A percentile compares a stretch with the other conserved stretches of the same genome.
Conservation (phyloP, 2,329 filamentous ascomycete genomes). For the Aspergillus ochraceus region DNA sequence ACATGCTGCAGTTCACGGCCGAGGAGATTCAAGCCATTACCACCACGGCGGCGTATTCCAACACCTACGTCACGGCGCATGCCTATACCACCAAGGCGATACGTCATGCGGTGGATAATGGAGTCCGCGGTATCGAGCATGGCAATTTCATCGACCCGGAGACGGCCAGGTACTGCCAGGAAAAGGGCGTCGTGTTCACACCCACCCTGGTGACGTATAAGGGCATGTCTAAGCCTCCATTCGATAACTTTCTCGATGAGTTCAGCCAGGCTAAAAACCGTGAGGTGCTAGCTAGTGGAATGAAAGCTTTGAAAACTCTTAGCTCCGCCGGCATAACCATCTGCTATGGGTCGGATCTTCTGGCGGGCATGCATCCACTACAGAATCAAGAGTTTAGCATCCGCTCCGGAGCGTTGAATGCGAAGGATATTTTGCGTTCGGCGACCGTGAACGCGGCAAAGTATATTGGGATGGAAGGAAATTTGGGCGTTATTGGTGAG, state of each 20-base stretch:
- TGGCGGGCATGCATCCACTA: constrained; percentile 46
- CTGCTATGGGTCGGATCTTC: constrained; percentile 56
- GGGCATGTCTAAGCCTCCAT: constrained; percentile 43
- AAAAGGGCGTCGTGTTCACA: constrained; percentile 49
- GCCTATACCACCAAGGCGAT: constrained; percentile 57
- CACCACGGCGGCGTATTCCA: constrained; percentile 48
- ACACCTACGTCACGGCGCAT: constrained; percentile 57
- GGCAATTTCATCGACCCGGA: constrained; percentile 44
- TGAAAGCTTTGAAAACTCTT: constrained; percentile 49
- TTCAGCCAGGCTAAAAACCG: constrained; percentile 46
- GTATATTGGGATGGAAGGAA: constrained; percentile 47
- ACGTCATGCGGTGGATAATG: constrained; percentile 54
- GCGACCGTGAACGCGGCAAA: constrained; percentile 54
- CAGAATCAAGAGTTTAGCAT: constrained; percentile 52
- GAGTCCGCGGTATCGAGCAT: constrained; percentile 56
- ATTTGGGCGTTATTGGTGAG: constrained; percentile 51
- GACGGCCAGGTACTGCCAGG: constrained; percentile 51
- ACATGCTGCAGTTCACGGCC: constrained; percentile 55
- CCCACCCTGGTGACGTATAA: constrained; percentile 55
- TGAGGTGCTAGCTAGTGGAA: constrained; percentile 47
- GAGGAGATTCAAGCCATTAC: constrained; percentile 56
- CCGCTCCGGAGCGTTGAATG: constrained; percentile 41
- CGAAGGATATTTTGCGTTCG: constrained; percentile 47
- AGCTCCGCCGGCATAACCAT: constrained; percentile 53
- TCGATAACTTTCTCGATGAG: constrained; percentile 4